These are phyloP conservation scores for Thelonectria olida DNA, from an alignment of 2,329 filamentous ascomycete species.

Conservation along the genomic window DNA sequence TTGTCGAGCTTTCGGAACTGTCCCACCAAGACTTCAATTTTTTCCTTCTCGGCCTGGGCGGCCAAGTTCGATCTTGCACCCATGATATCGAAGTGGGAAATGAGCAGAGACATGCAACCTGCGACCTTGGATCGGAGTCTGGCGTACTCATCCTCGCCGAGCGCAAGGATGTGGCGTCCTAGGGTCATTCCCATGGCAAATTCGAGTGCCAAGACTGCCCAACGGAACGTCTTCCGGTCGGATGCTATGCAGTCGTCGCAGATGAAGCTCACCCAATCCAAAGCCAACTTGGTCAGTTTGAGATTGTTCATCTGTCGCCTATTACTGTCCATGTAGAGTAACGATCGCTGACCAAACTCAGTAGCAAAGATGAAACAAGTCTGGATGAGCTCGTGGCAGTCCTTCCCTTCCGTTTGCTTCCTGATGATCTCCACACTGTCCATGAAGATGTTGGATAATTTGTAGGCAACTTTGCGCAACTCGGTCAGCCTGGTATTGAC, in stretches of 20 bases:
- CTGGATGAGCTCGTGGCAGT: constrained; percentile 95
- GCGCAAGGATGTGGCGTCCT: constrained; percentile 89
- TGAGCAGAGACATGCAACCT: constrained; percentile 95
- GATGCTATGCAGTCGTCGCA: constrained; percentile 95
- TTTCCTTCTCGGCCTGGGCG: constrained; percentile 91
- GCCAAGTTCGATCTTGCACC: constrained; percentile 92
- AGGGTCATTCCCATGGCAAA: constrained; percentile 98
- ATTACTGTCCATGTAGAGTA: constrained; percentile 96
- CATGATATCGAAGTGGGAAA: constrained; percentile 99
- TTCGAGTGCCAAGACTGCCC: constrained; percentile 94
- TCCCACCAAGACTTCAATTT: constrained; percentile 80
- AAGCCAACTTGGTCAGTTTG: constrained; percentile 88
- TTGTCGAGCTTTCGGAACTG: constrained; percentile 83
- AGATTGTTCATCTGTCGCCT: constrained; percentile 96
- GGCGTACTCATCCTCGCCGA: constrained; percentile 88
- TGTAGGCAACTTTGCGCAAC: constrained; percentile 95
- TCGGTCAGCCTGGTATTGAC: constrained; percentile 92
- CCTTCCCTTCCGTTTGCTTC: constrained; percentile 81
- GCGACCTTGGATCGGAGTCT: constrained; percentile 87
- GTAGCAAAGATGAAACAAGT: constrained; percentile 99
- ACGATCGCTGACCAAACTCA: constrained; percentile 94
- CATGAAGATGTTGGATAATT: constrained; percentile 97
- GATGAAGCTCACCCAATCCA: constrained; percentile 98
- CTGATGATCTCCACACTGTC: constrained; percentile 95
- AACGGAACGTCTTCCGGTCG: constrained; percentile 95